Base-by-base conservation (phyloP, 495 filamentous ascomycete genomes). In the Sabuloglossum arenarium region DNA sequence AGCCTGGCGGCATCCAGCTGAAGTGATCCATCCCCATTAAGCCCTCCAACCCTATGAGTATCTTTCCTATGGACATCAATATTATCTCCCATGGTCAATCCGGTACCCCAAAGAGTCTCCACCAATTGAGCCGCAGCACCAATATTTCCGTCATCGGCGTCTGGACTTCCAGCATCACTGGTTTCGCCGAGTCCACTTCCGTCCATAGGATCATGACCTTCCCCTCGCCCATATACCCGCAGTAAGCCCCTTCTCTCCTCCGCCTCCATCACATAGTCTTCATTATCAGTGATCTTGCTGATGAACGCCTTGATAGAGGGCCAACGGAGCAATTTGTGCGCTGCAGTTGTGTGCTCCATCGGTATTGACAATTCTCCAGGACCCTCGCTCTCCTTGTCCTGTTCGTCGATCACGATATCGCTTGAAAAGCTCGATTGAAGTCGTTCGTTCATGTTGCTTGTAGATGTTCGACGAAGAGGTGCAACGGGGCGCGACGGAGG, bases 211-310 rank as follows among this genome's bases (percentile, higher is more conserved):
- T 81, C 81, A 27, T 74, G 67, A 23, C 79, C 84, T 64, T 90
- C 86, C 1, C 88, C 88, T 58, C 82, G 77, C 16, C 86, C 87
- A 65, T 81, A 89, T 34, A 93, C 66, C 25, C 81, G 77, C 12
- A 93, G 73, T 16, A 87, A 66, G 5, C 88, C 88, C 6, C 87
- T 80, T 47, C 75, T 73, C 62, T 86, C 76, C 64, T 96, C 90
- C 50, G 79, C 70, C 25, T 79, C 70, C 68, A 95, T 84, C 6
- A 86, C 77, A 64, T 86, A 88, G 57, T 76, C 76, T 37, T 73
- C 68, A 37, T 72, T 67, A 29, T 71, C 78, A 62, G 58, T 56
- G 24, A 62, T 62, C 65, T 67, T 61, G 71, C 61, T 56, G 66
- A 82, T 69, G 51, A 88, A 65, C 5, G 67, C 67, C 46, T 74